phyloP scores from a whole-genome alignment of 2,329 filamentous ascomycete species.

The Penicillium sp. region DNA sequence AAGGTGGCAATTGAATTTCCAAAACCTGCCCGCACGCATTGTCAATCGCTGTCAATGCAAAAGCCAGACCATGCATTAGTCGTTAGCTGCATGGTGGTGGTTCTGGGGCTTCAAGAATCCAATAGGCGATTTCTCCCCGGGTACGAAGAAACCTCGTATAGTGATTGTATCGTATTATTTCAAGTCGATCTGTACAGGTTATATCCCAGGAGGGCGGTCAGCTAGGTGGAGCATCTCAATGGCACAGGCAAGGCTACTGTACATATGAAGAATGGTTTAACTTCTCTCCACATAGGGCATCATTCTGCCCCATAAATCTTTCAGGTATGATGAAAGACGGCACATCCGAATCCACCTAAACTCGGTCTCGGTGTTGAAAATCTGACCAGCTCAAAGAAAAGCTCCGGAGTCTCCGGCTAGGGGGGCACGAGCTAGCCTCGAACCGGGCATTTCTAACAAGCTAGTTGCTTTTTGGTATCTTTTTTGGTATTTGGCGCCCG shows the following conservation, averaged over 20 bases:
- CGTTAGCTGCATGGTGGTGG: neutral
- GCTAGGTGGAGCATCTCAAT: conserved; percentile 13
- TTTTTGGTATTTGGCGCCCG: neutral
- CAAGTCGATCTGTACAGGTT: neutral
- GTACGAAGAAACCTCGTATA: neutral
- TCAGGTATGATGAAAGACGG: neutral
- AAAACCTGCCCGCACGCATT: neutral
- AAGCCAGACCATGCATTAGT: conserved; percentile 6
- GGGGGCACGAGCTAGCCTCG: neutral
- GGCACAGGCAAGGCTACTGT: neutral
- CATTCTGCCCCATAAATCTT: conserved; percentile 3
- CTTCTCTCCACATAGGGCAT: conserved; percentile 6
- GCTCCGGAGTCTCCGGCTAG: neutral
- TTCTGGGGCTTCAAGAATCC: neutral
- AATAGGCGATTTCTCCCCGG: neutral
- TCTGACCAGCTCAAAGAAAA: neutral
- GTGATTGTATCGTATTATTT: neutral
- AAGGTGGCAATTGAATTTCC: neutral
- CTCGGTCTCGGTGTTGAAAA: neutral
- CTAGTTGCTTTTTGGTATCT: neutral
- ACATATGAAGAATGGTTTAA: conserved; percentile 1
- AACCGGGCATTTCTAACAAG: neutral
- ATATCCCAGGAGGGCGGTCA: neutral
- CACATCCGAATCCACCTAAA: conserved; percentile 1
- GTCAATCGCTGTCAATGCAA: neutral